Evolutionary conservation across 768 basidiomycete genomes (phyloP).

Genomic region (Suillus placidus): DNA sequence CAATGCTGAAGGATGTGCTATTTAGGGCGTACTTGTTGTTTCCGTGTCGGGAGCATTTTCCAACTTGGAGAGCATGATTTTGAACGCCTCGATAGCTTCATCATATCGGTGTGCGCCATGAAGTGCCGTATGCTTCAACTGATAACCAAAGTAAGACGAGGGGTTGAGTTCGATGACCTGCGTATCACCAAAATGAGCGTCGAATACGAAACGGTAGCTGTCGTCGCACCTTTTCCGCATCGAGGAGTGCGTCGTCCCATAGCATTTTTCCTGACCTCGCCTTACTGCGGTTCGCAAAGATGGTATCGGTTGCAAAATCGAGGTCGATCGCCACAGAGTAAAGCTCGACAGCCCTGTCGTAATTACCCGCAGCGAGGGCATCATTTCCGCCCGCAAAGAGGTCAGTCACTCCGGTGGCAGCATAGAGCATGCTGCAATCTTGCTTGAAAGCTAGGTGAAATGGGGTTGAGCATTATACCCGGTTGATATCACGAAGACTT

Average conservation of each 20-base stretch:
- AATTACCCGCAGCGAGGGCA: neutral
- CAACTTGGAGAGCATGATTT: neutral
- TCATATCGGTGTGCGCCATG: neutral
- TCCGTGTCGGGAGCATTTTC: neutral
- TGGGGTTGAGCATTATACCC: neutral
- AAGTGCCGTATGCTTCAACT: neutral
- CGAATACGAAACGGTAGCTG: neutral
- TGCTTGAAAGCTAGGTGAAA: neutral
- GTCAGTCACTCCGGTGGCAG: neutral
- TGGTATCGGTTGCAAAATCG: neutral
- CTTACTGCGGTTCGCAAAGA: neutral
- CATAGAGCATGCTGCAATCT: neutral
- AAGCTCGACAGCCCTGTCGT: neutral
- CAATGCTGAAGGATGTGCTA: too few species aligned
- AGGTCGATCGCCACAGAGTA: neutral
- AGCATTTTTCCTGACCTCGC: neutral
- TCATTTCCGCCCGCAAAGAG: neutral
- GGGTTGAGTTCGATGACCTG: neutral
- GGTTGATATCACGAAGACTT: neutral
- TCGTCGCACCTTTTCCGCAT: neutral
- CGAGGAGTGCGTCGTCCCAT: neutral
- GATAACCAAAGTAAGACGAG: neutral
- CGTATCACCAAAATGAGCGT: neutral
- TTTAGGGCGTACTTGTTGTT: too few species aligned
- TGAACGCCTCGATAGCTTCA: neutral